phyloP scores from a whole-genome alignment of 2,329 filamentous ascomycete genomes.

The Coleophoma crateriformis region DNA sequence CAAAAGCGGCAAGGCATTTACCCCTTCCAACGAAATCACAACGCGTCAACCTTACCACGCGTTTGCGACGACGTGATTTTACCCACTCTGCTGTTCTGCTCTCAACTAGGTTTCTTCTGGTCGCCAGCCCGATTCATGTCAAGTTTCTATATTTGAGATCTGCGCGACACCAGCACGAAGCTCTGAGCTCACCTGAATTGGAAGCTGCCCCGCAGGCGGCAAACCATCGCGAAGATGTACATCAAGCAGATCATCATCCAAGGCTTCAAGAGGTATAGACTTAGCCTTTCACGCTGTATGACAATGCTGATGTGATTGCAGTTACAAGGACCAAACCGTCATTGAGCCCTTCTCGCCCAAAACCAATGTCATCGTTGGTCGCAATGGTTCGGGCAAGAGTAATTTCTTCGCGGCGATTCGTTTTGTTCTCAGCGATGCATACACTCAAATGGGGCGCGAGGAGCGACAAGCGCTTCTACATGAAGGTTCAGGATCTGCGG shows the following conservation, averaged over 20 bases:
- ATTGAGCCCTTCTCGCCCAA: slow-evolving; percentile 97
- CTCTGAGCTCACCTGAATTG: slow-evolving; percentile 1
- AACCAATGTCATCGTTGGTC: slow-evolving; percentile 96
- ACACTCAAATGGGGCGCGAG: slow-evolving; percentile 91
- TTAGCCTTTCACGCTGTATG: neutral
- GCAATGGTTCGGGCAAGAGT: slow-evolving; percentile 98
- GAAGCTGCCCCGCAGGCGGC: slow-evolving; percentile 10
- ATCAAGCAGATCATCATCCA: slow-evolving; percentile 99
- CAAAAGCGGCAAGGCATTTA: too few relatives aligned
- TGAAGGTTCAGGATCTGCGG: slow-evolving; percentile 93
- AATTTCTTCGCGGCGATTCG: slow-evolving; percentile 99
- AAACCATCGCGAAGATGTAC: slow-evolving; percentile 60
- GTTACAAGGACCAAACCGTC: slow-evolving; percentile 99
- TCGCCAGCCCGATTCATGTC: too few relatives aligned
- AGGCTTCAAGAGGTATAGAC: slow-evolving; percentile 89
- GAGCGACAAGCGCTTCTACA: slow-evolving; percentile 95
- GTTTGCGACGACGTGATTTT: slow-evolving; percentile 2
- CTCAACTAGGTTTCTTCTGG: neutral
- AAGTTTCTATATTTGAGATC: too few relatives aligned
- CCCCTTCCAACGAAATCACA: too few relatives aligned
- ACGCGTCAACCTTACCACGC: neutral
- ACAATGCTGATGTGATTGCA: slow-evolving; percentile 31
- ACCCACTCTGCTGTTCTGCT: neutral
- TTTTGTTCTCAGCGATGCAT: slow-evolving; percentile 96
- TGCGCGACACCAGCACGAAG: neutral